Conservation (phyloP, 2,329 filamentous ascomycete species). For the Colletotrichum acutatum region DNA sequence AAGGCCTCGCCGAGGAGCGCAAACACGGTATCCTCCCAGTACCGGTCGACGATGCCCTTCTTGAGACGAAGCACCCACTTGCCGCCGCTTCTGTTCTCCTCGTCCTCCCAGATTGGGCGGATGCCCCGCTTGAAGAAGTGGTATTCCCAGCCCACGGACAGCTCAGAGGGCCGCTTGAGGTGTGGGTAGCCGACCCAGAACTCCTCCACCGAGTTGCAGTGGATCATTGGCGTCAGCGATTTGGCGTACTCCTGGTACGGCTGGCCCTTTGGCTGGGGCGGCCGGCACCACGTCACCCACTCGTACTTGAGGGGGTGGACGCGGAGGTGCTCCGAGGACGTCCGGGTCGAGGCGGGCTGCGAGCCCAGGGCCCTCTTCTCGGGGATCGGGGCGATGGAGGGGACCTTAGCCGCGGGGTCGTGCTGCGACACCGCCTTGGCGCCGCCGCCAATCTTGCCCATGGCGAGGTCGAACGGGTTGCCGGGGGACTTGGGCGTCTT, state of each 20-base stretch:
- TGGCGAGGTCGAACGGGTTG: slow-evolving; percentile 81
- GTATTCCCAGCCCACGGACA: slow-evolving; percentile 96
- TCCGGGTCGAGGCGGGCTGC: slow-evolving; percentile 33
- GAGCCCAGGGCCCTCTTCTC: slow-evolving; percentile 62
- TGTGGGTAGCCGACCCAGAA: slow-evolving; percentile 93
- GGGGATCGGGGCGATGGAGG: slow-evolving; percentile 58
- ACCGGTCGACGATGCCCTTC: slow-evolving; percentile 96
- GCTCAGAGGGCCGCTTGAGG: slow-evolving; percentile 85
- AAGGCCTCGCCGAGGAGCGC: slow-evolving; percentile 96
- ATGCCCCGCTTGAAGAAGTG: slow-evolving; percentile 98
- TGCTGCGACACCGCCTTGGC: slow-evolving; percentile 59
- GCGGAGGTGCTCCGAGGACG: slow-evolving; percentile 30
- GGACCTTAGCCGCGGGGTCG: slow-evolving; percentile 49
- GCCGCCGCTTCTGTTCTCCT: slow-evolving; percentile 93
- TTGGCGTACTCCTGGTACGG: slow-evolving; percentile 92
- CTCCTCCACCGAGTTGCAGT: slow-evolving; percentile 84
- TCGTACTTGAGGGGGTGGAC: slow-evolving; percentile 73
- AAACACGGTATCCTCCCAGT: slow-evolving; percentile 94
- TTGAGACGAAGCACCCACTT: slow-evolving; percentile 98
- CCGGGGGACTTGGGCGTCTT: slow-evolving; percentile 91
- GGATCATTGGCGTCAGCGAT: slow-evolving; percentile 87
- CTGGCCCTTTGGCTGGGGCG: slow-evolving; percentile 95
- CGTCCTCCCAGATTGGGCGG: slow-evolving; percentile 97
- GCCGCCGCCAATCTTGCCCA: slow-evolving; percentile 53
- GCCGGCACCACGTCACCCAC: slow-evolving; percentile 98